Evolutionary conservation across 208 protist species (phyloP), one percentile per base, ranked within the genome.

Genomic region (Acanthamoeba divionensis): DNA sequence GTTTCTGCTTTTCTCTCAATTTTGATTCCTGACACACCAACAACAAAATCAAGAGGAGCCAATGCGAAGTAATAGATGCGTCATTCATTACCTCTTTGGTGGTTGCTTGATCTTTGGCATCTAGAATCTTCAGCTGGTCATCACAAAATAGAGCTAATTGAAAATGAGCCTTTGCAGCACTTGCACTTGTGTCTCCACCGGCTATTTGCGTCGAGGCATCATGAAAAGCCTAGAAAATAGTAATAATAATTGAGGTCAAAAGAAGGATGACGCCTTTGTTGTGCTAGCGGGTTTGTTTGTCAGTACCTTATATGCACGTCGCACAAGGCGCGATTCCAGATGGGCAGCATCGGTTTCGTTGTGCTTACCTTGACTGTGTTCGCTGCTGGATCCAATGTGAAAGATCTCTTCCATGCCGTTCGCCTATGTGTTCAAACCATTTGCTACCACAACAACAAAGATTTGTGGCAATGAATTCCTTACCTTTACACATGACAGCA

Each of bases 61-160:
- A 47, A 31, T 12, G 21, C 10, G 36, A 5, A 52, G 36, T 52
- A 47, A 77, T 13, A 2, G 0, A 44, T 31, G 63, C 1, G 29
- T 3, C 9, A 38, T 36, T 21, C 75, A 50, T 41, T 65, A 85
- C 75, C 18, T 85, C 75, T 10, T 66, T 33, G 1, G 26, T 18
- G 52, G 54, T 57, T 29, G 44, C 55, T 26, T 41, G n/a, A 9
- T 54, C 13, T 45, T 77, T 65, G 75, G 38, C 12, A 38, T 60
- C 79, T 54, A 90, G 41, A 36, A 50, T 50, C 55, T 93, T 94
- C 21, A 95, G 66, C n/a, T 91, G 38, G 15, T 92, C 60, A 55
- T 95, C 90, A 62, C 93, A 94, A 47, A 95, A 95, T n/a, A 93
- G 57, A 24, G 69, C 94, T 77, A 95, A 91, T 83, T 93, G 79